Evolutionary conservation across 139 green algal species (phyloP).

Genomic region (Haematococcus sp.): DNA sequence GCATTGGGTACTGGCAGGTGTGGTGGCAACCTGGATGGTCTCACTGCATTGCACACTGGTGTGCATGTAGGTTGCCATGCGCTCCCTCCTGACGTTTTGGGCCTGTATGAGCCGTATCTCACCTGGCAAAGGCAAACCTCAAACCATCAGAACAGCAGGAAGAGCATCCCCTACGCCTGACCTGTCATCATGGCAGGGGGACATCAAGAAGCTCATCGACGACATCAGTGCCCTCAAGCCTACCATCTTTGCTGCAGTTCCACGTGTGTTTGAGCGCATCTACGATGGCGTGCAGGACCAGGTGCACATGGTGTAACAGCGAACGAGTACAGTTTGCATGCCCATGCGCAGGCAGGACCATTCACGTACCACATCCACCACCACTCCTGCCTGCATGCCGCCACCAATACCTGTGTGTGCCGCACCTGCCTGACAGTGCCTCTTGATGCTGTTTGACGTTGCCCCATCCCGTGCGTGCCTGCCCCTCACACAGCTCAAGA

Average conservation of each 20-base stretch:
- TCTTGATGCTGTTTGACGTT: no score
- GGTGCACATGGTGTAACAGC: not conserved
- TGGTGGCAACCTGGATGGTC: no score
- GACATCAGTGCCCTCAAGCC: constrained; percentile 71
- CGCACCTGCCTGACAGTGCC: no score
- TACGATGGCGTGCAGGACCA: constrained; percentile 42
- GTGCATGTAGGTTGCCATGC: not conserved
- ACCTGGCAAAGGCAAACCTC: no score
- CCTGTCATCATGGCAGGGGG: constrained; percentile 12
- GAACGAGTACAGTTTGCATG: not conserved
- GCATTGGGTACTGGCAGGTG: constrained; percentile 66
- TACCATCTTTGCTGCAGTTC: constrained; percentile 77
- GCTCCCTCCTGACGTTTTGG: no score
- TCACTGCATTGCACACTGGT: no score
- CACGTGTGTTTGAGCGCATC: constrained; percentile 83
- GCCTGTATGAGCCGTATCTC: no score
- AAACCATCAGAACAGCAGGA: no score
- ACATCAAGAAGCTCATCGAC: constrained; percentile 73
- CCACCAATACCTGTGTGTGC: not conserved
- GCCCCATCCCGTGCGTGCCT: no score
- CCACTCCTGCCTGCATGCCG: not conserved
- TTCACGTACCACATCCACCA: not conserved
- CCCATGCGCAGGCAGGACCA: no score
- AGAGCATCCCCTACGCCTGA: no score
- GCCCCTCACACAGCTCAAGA: constrained; percentile 20